Evolutionary conservation across 495 filamentous ascomycete species (phyloP), one percentile per base, ranked within the genome.

Genomic region (Hyaloscypha variabilis): DNA sequence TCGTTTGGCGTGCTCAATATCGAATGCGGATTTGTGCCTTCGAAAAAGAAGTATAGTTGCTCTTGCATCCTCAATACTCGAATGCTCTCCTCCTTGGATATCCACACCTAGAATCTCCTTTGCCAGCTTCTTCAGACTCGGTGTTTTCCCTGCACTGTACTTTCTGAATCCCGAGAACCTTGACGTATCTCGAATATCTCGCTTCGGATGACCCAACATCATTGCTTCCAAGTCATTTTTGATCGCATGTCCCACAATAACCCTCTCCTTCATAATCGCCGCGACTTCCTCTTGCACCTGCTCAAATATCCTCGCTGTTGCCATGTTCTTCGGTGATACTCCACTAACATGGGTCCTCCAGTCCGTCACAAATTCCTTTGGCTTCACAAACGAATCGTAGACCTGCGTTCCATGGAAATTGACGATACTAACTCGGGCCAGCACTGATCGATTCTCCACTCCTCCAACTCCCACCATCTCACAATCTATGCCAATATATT

Each of bases 381-480:
- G 91, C 42, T 83, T 81, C 19, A 98, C 95, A 72, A 89, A 97
- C 8, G 90, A 91, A 81, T 99, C 95, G 79, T 97, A 94, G 52
- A 99, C 73, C 69, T 96, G 90, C 46, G 89, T 83, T 25, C 92
- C 92, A 76, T 97, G 91, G 80, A 91, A 99, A 72, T 97, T 96
- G 70, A 97, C 93, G 25, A 96, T 80, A 71, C 90, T 93, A 60
- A 93, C 89, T 14, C 95, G 85, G 3, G 96, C 95, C 31, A 98
- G 84, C 3, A 85, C 85, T 13, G 88, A 89, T 13, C 79, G 76
- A 71, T 91, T 85, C 49, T 89, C 87, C 3, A 82, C 83, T 1
- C 89, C 86, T 2, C 92, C 92, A 13, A 93, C 86, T 46, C 95
- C 95, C 21, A 99, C 94, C 95, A 99, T 99, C 78, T 99, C 95